These are phyloP conservation scores for Lizonia empirigonia DNA, from an alignment of 2,329 filamentous ascomycete genomes.

Conservation along the genomic window DNA sequence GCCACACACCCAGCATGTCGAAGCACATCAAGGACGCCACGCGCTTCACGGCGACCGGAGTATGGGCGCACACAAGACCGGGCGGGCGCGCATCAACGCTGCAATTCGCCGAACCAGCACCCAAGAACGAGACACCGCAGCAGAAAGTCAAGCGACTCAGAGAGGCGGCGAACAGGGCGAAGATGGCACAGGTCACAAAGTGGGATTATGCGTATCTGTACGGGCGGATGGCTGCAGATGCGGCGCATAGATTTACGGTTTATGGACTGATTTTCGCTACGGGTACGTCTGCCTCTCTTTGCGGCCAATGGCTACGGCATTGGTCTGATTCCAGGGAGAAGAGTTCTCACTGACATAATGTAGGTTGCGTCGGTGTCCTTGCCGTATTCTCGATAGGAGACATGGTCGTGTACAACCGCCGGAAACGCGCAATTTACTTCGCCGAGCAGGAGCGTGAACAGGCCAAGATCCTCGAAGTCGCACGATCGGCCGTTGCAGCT, in stretches of 20 bases:
- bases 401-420: constrained; percentile 70
- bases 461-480: constrained; percentile 51
- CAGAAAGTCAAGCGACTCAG: constrained; percentile 60
- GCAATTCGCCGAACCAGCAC: constrained; percentile 48
- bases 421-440: constrained; percentile 67
- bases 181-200: constrained; percentile 57
- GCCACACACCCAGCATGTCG: constrained; percentile 51
- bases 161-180: constrained; percentile 55
- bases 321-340: background rate
- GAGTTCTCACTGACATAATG: background rate
- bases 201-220: constrained; percentile 56
- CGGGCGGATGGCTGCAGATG: constrained; percentile 58
- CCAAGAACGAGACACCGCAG: constrained; percentile 57
- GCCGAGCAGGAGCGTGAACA: constrained; percentile 57
- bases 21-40: constrained; percentile 80
- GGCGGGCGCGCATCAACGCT: constrained; percentile 50
- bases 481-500: constrained; percentile 49
- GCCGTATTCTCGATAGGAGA: constrained; percentile 69
- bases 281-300: constrained; percentile 50
- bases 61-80: constrained; percentile 71
- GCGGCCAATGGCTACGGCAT: constrained; percentile 17
- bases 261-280: constrained; percentile 65
- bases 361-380: constrained; percentile 64
- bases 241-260: constrained; percentile 64
- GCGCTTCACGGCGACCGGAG: constrained; percentile 73